A percentile compares a stretch with the other conserved stretches of the same genome.
These are phyloP conservation scores for Helicosporidium sp. DNA, from an alignment of 139 green algal species.

Conservation along the genomic window DNA sequence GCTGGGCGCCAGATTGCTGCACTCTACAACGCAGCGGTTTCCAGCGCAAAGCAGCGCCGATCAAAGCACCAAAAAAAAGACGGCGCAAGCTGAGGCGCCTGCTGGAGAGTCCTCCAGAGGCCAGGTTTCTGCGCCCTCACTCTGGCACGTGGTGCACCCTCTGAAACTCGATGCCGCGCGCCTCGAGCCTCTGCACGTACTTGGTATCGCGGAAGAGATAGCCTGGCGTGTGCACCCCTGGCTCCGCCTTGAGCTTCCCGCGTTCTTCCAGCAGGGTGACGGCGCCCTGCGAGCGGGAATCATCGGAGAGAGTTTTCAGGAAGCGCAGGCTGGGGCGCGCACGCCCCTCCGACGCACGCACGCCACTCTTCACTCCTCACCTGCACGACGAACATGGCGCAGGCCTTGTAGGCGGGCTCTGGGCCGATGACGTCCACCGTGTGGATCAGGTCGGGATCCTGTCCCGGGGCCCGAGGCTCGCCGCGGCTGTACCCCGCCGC, in stretches of 20 bases:
- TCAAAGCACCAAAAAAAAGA: slow-evolving; percentile 1
- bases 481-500: slow-evolving; percentile 17
- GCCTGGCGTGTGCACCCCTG: slow-evolving; percentile 18
- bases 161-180: slow-evolving; percentile 16
- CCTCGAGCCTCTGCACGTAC: slow-evolving; percentile 15
- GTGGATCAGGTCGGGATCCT: slow-evolving; percentile 11
- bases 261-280: slow-evolving; percentile 29
- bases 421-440: slow-evolving; percentile 15
- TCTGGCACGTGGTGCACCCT: background rate
- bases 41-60: no score
- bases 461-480: background rate
- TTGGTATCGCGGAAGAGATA: slow-evolving; percentile 11
- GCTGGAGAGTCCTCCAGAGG: background rate
- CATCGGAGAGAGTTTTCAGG: no score
- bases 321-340: background rate
- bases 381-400: slow-evolving; percentile 29
- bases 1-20: no score
- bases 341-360: background rate
- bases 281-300: slow-evolving; percentile 19
- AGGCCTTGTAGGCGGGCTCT: slow-evolving; percentile 43
- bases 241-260: background rate
- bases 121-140: background rate
- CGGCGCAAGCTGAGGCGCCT: no score
- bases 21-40: no score
- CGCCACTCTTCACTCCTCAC: background rate